phyloP scores from a whole-genome alignment of 805 yeast genomes.

The Wickerhamiella siamensis region DNA sequence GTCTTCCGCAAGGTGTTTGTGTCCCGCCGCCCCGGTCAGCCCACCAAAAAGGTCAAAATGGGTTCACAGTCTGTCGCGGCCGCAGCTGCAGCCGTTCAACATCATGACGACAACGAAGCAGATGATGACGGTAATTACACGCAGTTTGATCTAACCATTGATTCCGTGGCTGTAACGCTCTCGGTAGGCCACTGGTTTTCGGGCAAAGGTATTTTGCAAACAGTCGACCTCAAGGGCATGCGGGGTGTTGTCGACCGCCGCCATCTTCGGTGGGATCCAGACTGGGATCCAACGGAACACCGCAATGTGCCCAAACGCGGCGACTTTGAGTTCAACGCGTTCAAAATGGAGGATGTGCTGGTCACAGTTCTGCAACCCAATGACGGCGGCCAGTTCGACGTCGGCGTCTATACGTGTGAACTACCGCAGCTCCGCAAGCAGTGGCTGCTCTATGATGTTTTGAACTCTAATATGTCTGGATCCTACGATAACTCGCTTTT shows the following conservation, averaged over 20 bases:
- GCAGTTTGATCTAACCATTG: constrained; percentile 84
- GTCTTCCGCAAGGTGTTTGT: constrained; percentile 75
- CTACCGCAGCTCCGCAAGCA: constrained; percentile 69
- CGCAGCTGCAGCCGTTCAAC: constrained; percentile 34
- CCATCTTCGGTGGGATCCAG: constrained; percentile 67
- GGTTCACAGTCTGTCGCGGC: constrained; percentile 64
- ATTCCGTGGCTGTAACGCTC: constrained; percentile 64
- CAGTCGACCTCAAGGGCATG: constrained; percentile 65
- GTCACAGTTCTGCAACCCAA: constrained; percentile 70
- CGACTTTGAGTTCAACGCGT: constrained; percentile 80
- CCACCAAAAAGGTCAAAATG: constrained; percentile 37
- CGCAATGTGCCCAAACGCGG: constrained; percentile 61
- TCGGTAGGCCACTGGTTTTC: constrained; percentile 78
- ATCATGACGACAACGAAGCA: constrained; percentile 21
- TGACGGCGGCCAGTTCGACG: constrained; percentile 64
- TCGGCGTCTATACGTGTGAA: constrained; percentile 79
- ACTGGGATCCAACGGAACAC: constrained; percentile 73
- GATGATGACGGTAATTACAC: constrained; percentile 86
- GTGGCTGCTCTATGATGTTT: constrained; percentile 80
- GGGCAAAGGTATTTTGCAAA: constrained; percentile 76
- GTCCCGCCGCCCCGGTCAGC: constrained; percentile 59
- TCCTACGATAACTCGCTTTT: constrained; percentile 86
- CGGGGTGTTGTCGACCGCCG: constrained; percentile 90
- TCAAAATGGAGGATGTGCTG: constrained; percentile 70
- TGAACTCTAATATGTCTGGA: constrained; percentile 80